phyloP scores from a whole-genome alignment of 2,329 filamentous ascomycete genomes.

The Aspergillus pseudoviridinutans region DNA sequence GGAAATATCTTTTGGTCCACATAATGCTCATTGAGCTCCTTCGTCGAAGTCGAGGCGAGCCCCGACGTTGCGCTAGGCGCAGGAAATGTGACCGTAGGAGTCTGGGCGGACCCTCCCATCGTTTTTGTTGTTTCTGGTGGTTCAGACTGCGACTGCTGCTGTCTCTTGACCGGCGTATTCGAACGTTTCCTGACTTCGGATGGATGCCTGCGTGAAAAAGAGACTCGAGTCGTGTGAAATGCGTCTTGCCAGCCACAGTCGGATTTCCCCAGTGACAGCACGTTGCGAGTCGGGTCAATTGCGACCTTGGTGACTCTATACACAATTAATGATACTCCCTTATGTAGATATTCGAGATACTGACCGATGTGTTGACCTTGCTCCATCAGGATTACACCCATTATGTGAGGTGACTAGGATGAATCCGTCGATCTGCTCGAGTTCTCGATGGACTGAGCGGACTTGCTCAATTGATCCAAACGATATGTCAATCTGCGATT shows the following conservation, averaged over 20 bases:
- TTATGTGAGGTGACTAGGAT: slow-evolving; percentile 16
- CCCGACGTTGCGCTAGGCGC: background rate
- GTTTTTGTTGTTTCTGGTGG: background rate
- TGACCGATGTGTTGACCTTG: slow-evolving; percentile 17
- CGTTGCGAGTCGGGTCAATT: slow-evolving; percentile 2
- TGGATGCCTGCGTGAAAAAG: slow-evolving; percentile 11
- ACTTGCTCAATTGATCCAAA: background rate
- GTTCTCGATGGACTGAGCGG: slow-evolving; percentile 3
- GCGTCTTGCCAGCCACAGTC: slow-evolving; percentile 15
- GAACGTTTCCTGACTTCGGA: slow-evolving; percentile 6
- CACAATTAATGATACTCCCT: background rate
- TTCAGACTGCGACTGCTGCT: background rate
- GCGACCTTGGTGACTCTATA: slow-evolving; percentile 1
- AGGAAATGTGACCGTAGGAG: background rate
- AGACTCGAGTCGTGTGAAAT: slow-evolving; percentile 11
- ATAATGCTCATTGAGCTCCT: slow-evolving; percentile 1
- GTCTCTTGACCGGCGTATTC: background rate
- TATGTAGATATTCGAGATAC: background rate
- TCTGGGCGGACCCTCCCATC: background rate
- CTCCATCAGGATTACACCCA: slow-evolving; percentile 15
- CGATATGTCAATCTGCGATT: background rate
- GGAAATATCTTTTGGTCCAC: slow-evolving; percentile 1
- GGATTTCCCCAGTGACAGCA: slow-evolving; percentile 7
- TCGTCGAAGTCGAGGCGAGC: slow-evolving; percentile 1
- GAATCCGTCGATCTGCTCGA: slow-evolving; percentile 8